A percentile compares a stretch with the other conserved stretches of the same genome.
Conservation (phyloP, 2,329 filamentous ascomycete genomes). For the Drechslera avenae region DNA sequence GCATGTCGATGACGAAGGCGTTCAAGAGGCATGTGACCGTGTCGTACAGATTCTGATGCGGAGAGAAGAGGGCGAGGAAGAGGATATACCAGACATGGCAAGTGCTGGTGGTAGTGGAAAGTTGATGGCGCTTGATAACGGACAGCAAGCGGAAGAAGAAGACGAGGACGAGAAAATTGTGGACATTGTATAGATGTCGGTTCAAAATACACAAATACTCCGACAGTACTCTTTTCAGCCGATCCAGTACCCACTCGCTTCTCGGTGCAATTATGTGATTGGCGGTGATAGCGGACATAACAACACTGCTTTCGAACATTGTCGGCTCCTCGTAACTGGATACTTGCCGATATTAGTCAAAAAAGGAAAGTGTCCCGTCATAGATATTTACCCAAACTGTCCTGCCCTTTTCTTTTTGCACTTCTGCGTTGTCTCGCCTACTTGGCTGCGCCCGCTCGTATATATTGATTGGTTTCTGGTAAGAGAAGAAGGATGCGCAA, state of each 20-base stretch:
- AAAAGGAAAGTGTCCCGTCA: conserved; percentile 15
- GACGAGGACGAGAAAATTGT: conserved; percentile 47
- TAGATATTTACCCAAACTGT: not conserved
- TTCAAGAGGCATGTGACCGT: conserved; percentile 84
- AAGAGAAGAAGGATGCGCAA: conserved; percentile 3
- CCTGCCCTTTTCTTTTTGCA: too few species aligned
- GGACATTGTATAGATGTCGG: conserved; percentile 34
- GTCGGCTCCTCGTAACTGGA: not conserved
- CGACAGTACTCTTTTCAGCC: not conserved
- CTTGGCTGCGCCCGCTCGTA: too few species aligned
- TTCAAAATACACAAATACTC: conserved; percentile 1
- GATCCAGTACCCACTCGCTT: not conserved
- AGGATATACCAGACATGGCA: conserved; percentile 44
- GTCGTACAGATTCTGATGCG: conserved; percentile 87
- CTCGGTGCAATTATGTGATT: conserved; percentile 11
- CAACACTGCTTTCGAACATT: not conserved
- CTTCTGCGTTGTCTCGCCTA: too few species aligned
- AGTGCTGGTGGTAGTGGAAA: conserved; percentile 29
- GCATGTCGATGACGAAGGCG: conserved; percentile 75
- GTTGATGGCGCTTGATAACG: conserved; percentile 36
- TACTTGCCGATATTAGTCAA: conserved; percentile 2
- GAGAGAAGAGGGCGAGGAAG: conserved; percentile 69
- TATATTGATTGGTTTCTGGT: not conserved
- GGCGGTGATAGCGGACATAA: conserved; percentile 22
- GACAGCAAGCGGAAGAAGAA: conserved; percentile 22